Conservation (phyloP, 148 eudicot genomes). For the Rhododendron mucronatum region DNA sequence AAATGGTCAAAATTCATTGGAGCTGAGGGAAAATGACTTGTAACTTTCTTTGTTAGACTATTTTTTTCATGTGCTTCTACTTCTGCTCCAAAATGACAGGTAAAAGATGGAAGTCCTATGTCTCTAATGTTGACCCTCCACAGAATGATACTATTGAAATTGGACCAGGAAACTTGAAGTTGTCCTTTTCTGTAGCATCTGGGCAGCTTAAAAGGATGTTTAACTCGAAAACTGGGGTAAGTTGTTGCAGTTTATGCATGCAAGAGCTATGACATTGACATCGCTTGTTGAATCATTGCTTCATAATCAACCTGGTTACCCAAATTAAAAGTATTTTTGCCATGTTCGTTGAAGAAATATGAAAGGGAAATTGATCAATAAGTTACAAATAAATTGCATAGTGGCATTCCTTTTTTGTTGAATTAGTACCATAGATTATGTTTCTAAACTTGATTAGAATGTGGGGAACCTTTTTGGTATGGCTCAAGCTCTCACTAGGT, state of each 20-base stretch:
- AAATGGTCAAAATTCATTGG: neutral
- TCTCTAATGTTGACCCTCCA: constrained; percentile 24
- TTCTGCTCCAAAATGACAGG: constrained; percentile 29
- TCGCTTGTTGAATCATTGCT: neutral
- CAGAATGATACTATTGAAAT: constrained; percentile 46
- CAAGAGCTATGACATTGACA: neutral
- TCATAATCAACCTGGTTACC: neutral
- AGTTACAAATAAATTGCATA: neutral
- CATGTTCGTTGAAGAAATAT: too few species aligned
- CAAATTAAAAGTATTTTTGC: neutral
- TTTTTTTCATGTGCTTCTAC: neutral
- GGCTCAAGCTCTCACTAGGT: neutral
- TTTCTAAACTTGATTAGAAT: neutral
- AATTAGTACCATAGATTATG: neutral
- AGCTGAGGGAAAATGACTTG: neutral
- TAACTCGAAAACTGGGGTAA: constrained; percentile 56
- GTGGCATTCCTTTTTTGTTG: neutral
- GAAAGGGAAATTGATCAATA: too few species aligned
- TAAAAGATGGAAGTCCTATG: constrained; percentile 19
- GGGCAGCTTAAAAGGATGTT: constrained; percentile 60
- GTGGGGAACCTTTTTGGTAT: neutral
- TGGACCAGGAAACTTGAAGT: constrained; percentile 75
- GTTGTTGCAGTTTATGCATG: constrained; percentile 16
- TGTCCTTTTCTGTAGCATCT: constrained; percentile 57
- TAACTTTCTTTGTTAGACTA: too few species aligned